Percentiles rank a stretch among this genome's conserved stretches.
phyloP scores from a whole-genome alignment of 768 basidiomycete species.

The Pisolithus albus region DNA sequence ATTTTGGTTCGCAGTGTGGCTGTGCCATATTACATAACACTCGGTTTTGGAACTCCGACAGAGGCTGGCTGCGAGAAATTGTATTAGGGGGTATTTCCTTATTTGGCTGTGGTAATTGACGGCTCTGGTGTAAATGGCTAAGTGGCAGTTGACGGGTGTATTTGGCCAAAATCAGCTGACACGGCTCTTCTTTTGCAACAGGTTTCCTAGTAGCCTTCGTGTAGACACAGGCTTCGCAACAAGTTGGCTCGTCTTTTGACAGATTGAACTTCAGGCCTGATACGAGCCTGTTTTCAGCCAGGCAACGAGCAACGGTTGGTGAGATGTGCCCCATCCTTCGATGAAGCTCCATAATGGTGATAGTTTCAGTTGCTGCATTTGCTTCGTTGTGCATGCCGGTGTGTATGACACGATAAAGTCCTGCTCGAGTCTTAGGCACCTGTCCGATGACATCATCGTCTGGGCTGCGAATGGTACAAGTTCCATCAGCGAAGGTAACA shows the following conservation, averaged over 20 bases:
- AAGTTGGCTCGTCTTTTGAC: slow-evolving; percentile 7
- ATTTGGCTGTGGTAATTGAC: too few relatives aligned
- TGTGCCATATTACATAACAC: too few relatives aligned
- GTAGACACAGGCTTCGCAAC: slow-evolving; percentile 22
- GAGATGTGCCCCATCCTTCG: background rate
- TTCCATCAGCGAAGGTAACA: background rate
- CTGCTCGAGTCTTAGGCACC: background rate
- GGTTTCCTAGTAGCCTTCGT: slow-evolving; percentile 21
- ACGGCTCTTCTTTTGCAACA: too few relatives aligned
- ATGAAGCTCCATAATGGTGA: background rate
- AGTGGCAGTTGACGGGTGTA: too few relatives aligned
- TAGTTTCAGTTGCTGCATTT: background rate
- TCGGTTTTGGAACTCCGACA: too few relatives aligned
- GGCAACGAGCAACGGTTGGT: slow-evolving; percentile 10
- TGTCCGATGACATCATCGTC: background rate
- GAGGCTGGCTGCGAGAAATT: too few relatives aligned
- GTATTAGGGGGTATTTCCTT: too few relatives aligned
- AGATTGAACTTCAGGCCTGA: slow-evolving; percentile 23
- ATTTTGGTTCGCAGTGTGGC: too few relatives aligned
- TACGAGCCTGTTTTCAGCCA: slow-evolving; percentile 25
- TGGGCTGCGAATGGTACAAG: background rate
- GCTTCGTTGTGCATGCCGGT: background rate
- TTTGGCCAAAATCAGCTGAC: too few relatives aligned
- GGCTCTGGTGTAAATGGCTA: too few relatives aligned
- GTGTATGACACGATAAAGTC: background rate